These are phyloP conservation scores for Epichloe gansuensis DNA, from an alignment of 2,329 filamentous ascomycete species.

Conservation along the genomic window DNA sequence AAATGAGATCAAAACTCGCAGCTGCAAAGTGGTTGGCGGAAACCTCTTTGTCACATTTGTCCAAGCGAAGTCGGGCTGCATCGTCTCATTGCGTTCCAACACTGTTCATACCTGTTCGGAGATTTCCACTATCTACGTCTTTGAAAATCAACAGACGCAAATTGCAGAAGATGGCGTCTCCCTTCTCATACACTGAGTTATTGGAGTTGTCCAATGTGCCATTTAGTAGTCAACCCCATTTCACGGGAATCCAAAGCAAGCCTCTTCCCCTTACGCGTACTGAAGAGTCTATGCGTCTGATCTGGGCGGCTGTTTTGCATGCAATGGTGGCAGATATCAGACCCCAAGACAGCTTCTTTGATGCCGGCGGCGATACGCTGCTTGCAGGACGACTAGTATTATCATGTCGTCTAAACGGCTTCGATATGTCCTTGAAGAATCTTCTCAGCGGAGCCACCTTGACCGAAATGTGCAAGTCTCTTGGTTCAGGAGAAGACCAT, in stretches of 20 bases:
- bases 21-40: slow-evolving; percentile 32
- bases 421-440: slow-evolving; percentile 29
- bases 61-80: slow-evolving; percentile 11
- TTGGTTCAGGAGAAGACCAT: slow-evolving; percentile 9
- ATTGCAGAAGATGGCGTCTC: slow-evolving; percentile 31
- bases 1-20: slow-evolving; percentile 30
- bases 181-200: slow-evolving; percentile 30
- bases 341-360: slow-evolving; percentile 31
- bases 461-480: slow-evolving; percentile 30
- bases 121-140: slow-evolving; percentile 35
- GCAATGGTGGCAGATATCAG: slow-evolving; percentile 27
- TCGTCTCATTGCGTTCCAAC: slow-evolving; percentile 31
- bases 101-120: slow-evolving; percentile 34
- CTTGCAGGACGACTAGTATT: slow-evolving; percentile 31
- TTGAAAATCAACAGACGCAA: slow-evolving; percentile 37
- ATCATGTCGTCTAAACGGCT: slow-evolving; percentile 29
- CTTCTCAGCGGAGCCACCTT: slow-evolving; percentile 29
- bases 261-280: slow-evolving; percentile 34
- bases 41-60: slow-evolving; percentile 23
- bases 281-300: slow-evolving; percentile 32
- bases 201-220: slow-evolving; percentile 20
- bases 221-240: slow-evolving; percentile 21
- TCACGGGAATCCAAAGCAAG: slow-evolving; percentile 26
- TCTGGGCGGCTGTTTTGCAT: slow-evolving; percentile 34
- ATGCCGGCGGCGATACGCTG: slow-evolving; percentile 32